Base-by-base conservation (phyloP, 2,329 filamentous ascomycete genomes). In the Myriosclerotinia duriaeana region DNA sequence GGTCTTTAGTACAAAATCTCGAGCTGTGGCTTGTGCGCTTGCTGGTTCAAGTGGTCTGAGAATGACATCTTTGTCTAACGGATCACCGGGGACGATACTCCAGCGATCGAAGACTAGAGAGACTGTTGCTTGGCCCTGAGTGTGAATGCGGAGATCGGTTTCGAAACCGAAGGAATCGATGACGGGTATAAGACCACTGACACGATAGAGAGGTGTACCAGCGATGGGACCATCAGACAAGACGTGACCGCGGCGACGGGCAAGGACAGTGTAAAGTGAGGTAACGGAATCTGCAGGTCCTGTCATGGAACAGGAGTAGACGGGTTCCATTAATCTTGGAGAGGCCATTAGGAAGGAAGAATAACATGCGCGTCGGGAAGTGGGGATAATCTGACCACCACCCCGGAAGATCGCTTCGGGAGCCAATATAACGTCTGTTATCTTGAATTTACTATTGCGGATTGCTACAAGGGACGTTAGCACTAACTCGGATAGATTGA, bases 81-180 rank as follows among this genome's bases (percentile, higher is more conserved):
- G 95, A 78, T 99, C 95, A 65, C 95, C 95, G 1, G 95, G 95
- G 1, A 99, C 94, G 69, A 98, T 92, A 75, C 86, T 93, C 95
- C 95, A 99, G 71, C 91, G 88, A 76, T 99, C 95, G 78, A 99
- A 99, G 15, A 96, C 92, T 46, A 99, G 84, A 73, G 89, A 93
- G 64, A 98, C 88, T 75, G 92, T 93, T 66, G 93, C 93, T 77
- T 93, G 89, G 63, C 95, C 94, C 80, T 97, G 92, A 0, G 94
- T 97, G 79, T 97, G 93, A 76, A 98, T 98, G 69, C 95, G 85
- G 67, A 99, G 83, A 80, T 99, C 95, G 17, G 95, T 98, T 82
- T 99, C 95, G 78, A 99, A 98, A 26, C 95, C 95, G 75, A 99
- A 99, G 40, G 89, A 93, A 81, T 99, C 95, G 76, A 99, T 97